phyloP scores from a whole-genome alignment of 1,139 yeast genomes.

The Magnusiomyces clavatus region DNA sequence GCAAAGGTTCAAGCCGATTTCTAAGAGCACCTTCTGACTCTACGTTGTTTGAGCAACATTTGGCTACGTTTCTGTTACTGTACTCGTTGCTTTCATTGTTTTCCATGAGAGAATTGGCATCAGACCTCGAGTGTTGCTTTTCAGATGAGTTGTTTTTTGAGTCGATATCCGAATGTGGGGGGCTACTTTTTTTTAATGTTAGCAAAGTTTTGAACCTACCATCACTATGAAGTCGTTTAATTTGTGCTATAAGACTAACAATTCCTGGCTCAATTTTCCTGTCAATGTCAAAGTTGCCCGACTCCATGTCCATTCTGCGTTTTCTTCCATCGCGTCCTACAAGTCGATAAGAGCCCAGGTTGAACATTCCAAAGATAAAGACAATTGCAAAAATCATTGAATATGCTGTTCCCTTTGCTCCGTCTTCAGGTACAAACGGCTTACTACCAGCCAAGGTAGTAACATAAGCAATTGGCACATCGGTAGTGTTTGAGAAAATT shows the following conservation, averaged over 20 bases:
- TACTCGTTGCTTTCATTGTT: no score
- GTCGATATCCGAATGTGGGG: no score
- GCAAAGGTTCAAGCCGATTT: no score
- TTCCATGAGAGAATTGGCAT: no score
- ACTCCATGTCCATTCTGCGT: slow-evolving; percentile 7
- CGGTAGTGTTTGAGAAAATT: slow-evolving; percentile 53
- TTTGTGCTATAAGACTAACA: background rate
- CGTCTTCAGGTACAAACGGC: slow-evolving; percentile 49
- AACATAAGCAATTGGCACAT: slow-evolving; percentile 81
- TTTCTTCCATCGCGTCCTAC: slow-evolving; percentile 58
- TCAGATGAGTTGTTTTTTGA: no score
- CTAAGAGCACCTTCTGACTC: no score
- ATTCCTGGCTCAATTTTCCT: slow-evolving; percentile 1
- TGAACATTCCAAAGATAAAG: slow-evolving; percentile 64
- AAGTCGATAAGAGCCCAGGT: slow-evolving; percentile 63
- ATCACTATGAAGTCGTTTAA: background rate
- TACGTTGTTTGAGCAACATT: no score
- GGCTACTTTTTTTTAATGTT: no score
- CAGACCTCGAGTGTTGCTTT: no score
- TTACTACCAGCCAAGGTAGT: slow-evolving; percentile 70
- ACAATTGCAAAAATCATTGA: slow-evolving; percentile 71
- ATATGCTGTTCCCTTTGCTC: slow-evolving; percentile 77
- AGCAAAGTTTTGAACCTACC: no score
- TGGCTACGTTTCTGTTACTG: no score
- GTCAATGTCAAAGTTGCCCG: slow-evolving; percentile 7